These are phyloP conservation scores for Cryptococcus floricola DNA, from an alignment of 1,284 basidiomycete genomes.

Conservation along the genomic window DNA sequence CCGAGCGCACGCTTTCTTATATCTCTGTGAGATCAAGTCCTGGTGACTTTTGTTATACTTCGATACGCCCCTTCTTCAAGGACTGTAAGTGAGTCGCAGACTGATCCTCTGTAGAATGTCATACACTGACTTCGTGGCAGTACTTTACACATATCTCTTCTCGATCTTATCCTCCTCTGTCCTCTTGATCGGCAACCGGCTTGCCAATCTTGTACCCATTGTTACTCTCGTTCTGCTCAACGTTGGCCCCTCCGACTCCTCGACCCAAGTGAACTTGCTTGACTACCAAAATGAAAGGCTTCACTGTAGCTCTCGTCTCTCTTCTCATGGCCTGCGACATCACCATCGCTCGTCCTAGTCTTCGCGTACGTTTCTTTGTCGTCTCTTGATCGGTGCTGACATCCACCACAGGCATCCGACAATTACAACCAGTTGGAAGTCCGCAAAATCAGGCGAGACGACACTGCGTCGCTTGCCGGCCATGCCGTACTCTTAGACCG, in stretches of 20 bases:
- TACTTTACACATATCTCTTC: not conserved
- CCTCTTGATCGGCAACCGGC: not conserved
- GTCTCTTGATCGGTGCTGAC: not conserved
- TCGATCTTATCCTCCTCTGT: not conserved
- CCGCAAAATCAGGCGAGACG: not conserved
- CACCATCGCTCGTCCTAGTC: not conserved
- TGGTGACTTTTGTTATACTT: not conserved
- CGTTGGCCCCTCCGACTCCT: not conserved
- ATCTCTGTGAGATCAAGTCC: conserved; percentile 2
- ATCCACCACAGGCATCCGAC: not conserved
- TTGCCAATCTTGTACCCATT: not conserved
- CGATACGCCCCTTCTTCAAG: not conserved
- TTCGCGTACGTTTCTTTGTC: not conserved
- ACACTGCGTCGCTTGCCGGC: not conserved
- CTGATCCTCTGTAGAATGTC: not conserved
- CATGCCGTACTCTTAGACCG: not conserved
- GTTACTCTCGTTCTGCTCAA: not conserved
- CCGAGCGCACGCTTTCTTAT: not conserved
- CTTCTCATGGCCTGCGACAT: not conserved
- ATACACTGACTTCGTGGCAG: not conserved
- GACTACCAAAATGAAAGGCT: not conserved
- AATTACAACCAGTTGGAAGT: not conserved
- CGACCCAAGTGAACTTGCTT: not conserved
- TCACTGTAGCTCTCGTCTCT: not conserved
- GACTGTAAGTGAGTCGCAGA: not conserved